Conservation (phyloP, 2,329 filamentous ascomycete species). For the Paecilomyces sp. region DNA sequence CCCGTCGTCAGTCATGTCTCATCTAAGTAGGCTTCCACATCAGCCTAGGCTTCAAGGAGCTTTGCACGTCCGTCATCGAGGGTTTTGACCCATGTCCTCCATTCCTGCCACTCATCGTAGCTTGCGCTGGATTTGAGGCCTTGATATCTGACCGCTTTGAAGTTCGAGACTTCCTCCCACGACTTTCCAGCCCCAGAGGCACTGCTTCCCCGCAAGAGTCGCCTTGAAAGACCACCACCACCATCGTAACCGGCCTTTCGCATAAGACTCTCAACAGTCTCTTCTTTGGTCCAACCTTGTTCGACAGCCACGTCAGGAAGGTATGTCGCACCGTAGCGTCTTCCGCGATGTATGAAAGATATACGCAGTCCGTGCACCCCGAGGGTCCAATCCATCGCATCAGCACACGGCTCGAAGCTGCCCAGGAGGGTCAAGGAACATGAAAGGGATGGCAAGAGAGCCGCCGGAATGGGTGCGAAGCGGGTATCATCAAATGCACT, state of each 20-base stretch:
- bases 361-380: conserved; percentile 84
- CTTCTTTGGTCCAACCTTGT: conserved; percentile 92
- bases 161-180: conserved; percentile 68
- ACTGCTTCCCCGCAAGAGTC: conserved; percentile 29
- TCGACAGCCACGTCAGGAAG: conserved; percentile 85
- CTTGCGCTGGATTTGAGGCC: conserved; percentile 67
- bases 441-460: conserved; percentile 41
- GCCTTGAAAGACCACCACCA: conserved; percentile 29
- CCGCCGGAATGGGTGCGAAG: conserved; percentile 50
- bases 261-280: conserved; percentile 84
- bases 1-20: neutral
- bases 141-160: conserved; percentile 78
- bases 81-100: conserved; percentile 62
- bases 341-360: conserved; percentile 66
- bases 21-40: neutral
- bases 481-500: conserved; percentile 59
- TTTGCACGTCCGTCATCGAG: conserved; percentile 21
- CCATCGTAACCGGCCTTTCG: conserved; percentile 90
- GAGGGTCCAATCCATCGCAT: conserved; percentile 76
- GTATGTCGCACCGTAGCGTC: conserved; percentile 78
- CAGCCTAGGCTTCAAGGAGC: conserved; percentile 7
- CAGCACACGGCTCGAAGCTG: conserved; percentile 68
- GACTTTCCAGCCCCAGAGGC: conserved; percentile 22
- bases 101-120: conserved; percentile 70
- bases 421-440: conserved; percentile 74